A percentile compares a stretch with the other conserved stretches of the same genome.
Conservation (phyloP, 2,329 filamentous ascomycete species). For the Phoma sp. region DNA sequence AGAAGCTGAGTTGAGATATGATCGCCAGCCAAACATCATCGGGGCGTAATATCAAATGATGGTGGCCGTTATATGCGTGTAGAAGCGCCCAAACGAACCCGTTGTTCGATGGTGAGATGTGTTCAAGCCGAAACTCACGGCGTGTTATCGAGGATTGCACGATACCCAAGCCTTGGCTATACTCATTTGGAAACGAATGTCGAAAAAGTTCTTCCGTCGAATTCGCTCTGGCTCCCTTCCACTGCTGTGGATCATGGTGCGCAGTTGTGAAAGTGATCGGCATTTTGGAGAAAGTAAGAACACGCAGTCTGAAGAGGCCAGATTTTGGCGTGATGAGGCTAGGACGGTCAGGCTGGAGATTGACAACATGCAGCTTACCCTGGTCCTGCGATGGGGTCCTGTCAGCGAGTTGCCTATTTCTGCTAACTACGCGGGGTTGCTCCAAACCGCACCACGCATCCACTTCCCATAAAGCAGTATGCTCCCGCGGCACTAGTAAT, state of each 20-base stretch:
- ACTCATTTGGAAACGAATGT: not conserved
- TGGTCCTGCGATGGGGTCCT: no score
- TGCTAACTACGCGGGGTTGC: no score
- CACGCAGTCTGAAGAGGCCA: no score
- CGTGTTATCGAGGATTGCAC: not conserved
- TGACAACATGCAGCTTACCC: no score
- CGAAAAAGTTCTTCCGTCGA: not conserved
- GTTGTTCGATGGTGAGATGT: conserved; percentile 8
- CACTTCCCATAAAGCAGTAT: no score
- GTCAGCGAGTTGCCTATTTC: no score
- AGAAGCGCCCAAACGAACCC: conserved; percentile 18
- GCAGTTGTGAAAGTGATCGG: not conserved
- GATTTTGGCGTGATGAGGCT: no score
- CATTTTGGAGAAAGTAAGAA: no score
- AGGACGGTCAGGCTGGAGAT: no score
- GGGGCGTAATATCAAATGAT: conserved; percentile 29
- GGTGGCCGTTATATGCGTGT: conserved; percentile 16
- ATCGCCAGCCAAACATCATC: conserved; percentile 35
- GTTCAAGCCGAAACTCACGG: not conserved
- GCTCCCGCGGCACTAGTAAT: no score
- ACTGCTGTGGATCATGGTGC: not conserved
- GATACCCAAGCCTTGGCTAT: not conserved
- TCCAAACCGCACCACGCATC: no score
- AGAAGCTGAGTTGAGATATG: conserved; percentile 27
- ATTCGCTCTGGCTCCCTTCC: not conserved